Conservation (phyloP, 768 basidiomycete genomes). For the Tephrocybe sp. region DNA sequence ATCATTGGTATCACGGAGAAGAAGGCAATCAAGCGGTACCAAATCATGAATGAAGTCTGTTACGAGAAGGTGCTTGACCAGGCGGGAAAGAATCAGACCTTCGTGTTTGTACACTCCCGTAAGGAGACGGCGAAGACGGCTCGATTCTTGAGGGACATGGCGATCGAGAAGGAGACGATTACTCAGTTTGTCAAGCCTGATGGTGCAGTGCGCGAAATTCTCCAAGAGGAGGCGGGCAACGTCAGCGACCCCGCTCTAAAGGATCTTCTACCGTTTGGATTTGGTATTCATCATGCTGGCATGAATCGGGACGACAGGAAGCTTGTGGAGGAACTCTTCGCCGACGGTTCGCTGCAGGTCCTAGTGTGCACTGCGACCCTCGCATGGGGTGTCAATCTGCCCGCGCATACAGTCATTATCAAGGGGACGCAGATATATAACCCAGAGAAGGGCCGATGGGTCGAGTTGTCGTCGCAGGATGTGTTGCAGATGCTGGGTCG, state of each 20-base stretch:
- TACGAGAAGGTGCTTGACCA: constrained; percentile 99
- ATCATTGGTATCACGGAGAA: constrained; percentile 99
- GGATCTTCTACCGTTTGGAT: constrained; percentile 94
- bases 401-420: constrained; percentile 97
- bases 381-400: constrained; percentile 99
- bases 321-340: constrained; percentile 92
- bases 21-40: constrained; percentile 98
- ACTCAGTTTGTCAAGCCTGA: constrained; percentile 95
- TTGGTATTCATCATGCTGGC: constrained; percentile 97
- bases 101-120: constrained; percentile 97
- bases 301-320: constrained; percentile 91
- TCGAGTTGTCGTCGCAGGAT: constrained; percentile 92
- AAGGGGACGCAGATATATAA: constrained; percentile 99
- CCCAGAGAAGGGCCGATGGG: constrained; percentile 98
- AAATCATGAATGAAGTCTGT: constrained; percentile 98
- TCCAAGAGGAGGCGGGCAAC: constrained; percentile 79
- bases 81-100: constrained; percentile 80
- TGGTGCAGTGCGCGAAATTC: constrained; percentile 86
- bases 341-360: constrained; percentile 89
- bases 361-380: constrained; percentile 97
- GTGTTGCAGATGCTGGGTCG: constrained; percentile 98
- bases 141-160: constrained; percentile 90
- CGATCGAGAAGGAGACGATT: constrained; percentile 95
- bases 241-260: constrained; percentile 82
- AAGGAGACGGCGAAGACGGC: constrained; percentile 99